Evolutionary conservation across 768 basidiomycete genomes (phyloP), one percentile per base, ranked within the genome.

Genomic region (Chalciporus chontae): DNA sequence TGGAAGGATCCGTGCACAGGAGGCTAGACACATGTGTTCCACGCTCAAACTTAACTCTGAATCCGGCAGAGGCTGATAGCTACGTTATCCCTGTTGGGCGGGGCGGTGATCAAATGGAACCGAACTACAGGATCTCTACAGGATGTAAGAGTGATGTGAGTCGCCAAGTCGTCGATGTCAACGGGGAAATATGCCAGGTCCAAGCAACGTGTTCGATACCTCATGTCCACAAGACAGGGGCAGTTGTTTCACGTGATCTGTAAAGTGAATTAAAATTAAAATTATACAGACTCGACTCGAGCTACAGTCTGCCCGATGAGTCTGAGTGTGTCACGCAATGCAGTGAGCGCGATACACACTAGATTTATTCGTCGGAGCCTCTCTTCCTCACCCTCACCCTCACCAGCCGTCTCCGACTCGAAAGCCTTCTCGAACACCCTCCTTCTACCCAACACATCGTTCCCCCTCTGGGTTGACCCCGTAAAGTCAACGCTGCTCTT

Each of bases 371-470:
- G 45, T 44, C 45, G 65, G 24, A 29, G n/a, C 31, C 7, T 62
- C 27, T 64, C 58, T 14, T 58, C 56, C 34, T 37, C 47, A 5
- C 18, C 42, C 29, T 27, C 9, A 11, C 23, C 45, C 15, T n/a
- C n/a, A n/a, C n/a, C n/a, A n/a, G 29, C 51, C 23, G 56, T 45
- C 29, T 18, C 47, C 24, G 59, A 64, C 52, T 15, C 55, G 17
- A 76, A 78, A 36, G 65, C 69, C 10, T 86, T 75, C 52, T 71
- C 78, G 5, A 68, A 75, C 34, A 90, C 93, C 0, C 71, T 99
- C 10, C 76, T 83, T 3, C 79, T 97, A 3, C 95, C 95, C 0
- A 85, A 83, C 58, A 94, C 95, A 0, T 55, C 73, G 0, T 92
- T 97, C 63, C 83, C 90, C 2, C 73, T 92, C 42, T 79, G 87